Conservation (phyloP, 495 filamentous ascomycete genomes). For the Neurospora sp. region DNA sequence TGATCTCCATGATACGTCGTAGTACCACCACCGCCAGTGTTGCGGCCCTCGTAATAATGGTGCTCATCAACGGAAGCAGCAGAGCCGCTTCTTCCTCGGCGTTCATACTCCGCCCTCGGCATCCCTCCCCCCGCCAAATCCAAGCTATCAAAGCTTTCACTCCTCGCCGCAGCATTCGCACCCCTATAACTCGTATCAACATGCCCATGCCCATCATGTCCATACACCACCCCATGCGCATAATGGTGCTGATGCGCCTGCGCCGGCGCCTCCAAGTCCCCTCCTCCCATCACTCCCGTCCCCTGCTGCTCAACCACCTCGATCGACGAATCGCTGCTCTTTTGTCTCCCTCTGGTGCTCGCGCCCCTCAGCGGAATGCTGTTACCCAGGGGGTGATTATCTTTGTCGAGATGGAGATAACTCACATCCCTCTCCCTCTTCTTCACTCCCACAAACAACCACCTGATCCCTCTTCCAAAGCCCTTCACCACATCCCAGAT, state of each 20-base stretch:
- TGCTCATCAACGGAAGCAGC: background rate
- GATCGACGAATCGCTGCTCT: background rate
- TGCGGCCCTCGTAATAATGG: background rate
- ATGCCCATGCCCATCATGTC: background rate
- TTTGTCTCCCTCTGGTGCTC: background rate
- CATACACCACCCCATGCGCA: background rate
- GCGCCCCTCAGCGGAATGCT: background rate
- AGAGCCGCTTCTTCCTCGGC: background rate
- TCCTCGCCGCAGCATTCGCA: background rate
- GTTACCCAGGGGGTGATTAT: background rate
- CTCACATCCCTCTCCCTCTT: constrained; percentile 34
- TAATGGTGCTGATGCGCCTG: background rate
- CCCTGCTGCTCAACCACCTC: background rate
- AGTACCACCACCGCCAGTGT: background rate
- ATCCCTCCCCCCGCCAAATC: background rate
- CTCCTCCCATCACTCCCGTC: background rate
- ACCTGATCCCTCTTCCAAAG: constrained; percentile 63
- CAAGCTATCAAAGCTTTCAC: background rate
- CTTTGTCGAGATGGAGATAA: constrained; percentile 14
- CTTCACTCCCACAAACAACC: constrained; percentile 68
- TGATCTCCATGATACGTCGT: background rate
- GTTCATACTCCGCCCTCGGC: background rate
- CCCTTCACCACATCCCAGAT: constrained; percentile 77
- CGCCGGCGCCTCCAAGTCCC: background rate
- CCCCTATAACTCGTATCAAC: background rate